Base-by-base conservation (phyloP, 2,329 filamentous ascomycete genomes). In the Amphichorda felina region DNA sequence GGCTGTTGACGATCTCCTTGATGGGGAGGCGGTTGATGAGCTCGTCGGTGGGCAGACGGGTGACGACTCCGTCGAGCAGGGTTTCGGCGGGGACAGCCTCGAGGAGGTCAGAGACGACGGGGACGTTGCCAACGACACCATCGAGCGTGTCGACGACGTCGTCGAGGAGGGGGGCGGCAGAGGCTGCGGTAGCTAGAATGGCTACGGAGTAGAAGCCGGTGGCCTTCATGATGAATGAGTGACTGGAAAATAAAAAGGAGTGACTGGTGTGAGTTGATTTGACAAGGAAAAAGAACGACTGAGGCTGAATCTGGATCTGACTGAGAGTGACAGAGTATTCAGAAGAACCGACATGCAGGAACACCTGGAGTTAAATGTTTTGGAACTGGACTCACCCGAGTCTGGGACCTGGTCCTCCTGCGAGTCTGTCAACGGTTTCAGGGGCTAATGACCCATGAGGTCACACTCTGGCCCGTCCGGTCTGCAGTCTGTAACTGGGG, bases 141-240 rank as follows among this genome's bases (percentile, higher is more conserved):
- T 31, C 29, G n/a, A 27, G 33, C 19, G 33, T 36, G 19, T 17
- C 24, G 35, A 27, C 8, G 36, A 37, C 24, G 19, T 32, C 21
- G 28, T 14, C 39, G 18, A 33, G 27, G 37, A 42, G 30, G 19
- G 40, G 40, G 16, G 40, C 40, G 26, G 40, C 40, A 16, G 38
- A 26, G 29, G 38, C 40, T 15, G 37, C 32, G 37, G 33, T 22
- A 18, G 40, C 40, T 24, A 42, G 18, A 26, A 27, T 34, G 36
- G 34, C 39, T 15, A 28, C 33, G 33, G 40, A 42, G 40, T 39
- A 33, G 33, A 40, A 32, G 29, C 31, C 33, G 33, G 35, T 21
- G 29, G 36, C 27, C 38, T 39, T 39, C 40, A 40, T 42, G 13
- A 24, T 41, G 37, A 38, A 18, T 24, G 21, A 27, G 7, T 33